Evolutionary conservation across 345 rosid genomes (phyloP), one percentile per base, ranked within the genome.

Genomic region (Cardiospermum halicacabum): DNA sequence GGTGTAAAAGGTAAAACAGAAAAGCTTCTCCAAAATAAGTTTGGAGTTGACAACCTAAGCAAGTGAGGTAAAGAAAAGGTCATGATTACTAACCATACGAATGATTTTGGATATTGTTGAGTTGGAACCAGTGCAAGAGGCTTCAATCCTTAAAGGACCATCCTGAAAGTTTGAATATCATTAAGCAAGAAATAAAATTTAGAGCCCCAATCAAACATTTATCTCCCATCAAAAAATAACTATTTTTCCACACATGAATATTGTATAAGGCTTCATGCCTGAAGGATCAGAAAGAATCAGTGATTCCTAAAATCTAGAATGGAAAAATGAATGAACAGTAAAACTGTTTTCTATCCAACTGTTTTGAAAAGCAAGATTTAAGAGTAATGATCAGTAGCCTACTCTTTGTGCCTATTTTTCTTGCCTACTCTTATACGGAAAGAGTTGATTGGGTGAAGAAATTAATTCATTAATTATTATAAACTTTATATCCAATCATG

Each of bases 71-170:
- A n/a, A n/a, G 22, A 11, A 13, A 30, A 53, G 11, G 16, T 2
- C 42, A 51, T 13, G 53, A 43, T 24, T 22, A 78, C 89, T 73
- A 56, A 93, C 96, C 98, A 88, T 86, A 77, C 80, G 81, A 56
- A 90, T 75, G 58, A 93, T 90, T 85, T 90, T 90, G 53, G 97
- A 84, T 74, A 93, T 82, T 15, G 84, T 86, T 59, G 98, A 93
- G 80, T 85, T 85, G 60, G 94, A 84, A 60, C 97, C 97, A 55
- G 97, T 82, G 16, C 88, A 86, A 50, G 88, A 74, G 50, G 96
- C 94, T 79, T 85, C 79, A 66, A 90, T 84, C 79, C 91, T 80
- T 69, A 90, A 78, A 64, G 98, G 98, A 58, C 98, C 97, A 82
- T 90, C 96, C 98, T 93, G 87, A 67, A 59, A 40, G 16, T 26